phyloP scores from a whole-genome alignment of 805 yeast genomes.

The Maudiozyma saulgeensis region DNA sequence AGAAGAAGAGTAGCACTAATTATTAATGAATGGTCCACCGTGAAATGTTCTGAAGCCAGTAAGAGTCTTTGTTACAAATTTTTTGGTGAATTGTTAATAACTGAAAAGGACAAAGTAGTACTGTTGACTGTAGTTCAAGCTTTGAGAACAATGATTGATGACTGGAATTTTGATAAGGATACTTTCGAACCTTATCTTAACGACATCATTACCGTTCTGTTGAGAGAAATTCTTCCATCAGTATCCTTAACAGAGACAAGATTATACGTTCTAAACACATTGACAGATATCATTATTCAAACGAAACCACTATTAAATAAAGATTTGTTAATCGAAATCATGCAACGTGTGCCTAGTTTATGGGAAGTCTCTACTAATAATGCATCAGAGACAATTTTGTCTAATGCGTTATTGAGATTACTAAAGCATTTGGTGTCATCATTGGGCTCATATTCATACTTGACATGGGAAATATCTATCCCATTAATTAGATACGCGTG shows the following conservation, averaged over 20 bases:
- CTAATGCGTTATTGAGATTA: conserved; percentile 45
- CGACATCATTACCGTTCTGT: conserved; percentile 38
- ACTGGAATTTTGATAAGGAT: conserved; percentile 72
- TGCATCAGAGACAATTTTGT: conserved; percentile 32
- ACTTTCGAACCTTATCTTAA: conserved; percentile 59
- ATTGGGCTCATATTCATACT: conserved; percentile 42
- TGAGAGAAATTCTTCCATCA: conserved; percentile 38
- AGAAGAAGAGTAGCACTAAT: conserved; percentile 70
- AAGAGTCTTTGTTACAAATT: conserved; percentile 51
- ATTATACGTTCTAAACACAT: conserved; percentile 56
- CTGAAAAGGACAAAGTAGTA: conserved; percentile 70
- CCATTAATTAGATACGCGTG: conserved; percentile 59
- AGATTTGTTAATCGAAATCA: conserved; percentile 40
- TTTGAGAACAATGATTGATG: conserved; percentile 60
- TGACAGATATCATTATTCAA: conserved; percentile 52
- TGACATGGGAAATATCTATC: conserved; percentile 44
- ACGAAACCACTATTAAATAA: conserved; percentile 54
- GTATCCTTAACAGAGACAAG: conserved; percentile 65
- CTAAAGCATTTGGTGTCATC: conserved; percentile 48
- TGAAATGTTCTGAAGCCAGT: conserved; percentile 52
- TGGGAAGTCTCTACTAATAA: conserved; percentile 54
- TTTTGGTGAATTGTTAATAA: conserved; percentile 40
- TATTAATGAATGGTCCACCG: conserved; percentile 70
- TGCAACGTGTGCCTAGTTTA: conserved; percentile 54
- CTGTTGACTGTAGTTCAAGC: conserved; percentile 64